These are phyloP conservation scores for Endothia cerciana DNA, from an alignment of 2,329 filamentous ascomycete species.

Conservation along the genomic window DNA sequence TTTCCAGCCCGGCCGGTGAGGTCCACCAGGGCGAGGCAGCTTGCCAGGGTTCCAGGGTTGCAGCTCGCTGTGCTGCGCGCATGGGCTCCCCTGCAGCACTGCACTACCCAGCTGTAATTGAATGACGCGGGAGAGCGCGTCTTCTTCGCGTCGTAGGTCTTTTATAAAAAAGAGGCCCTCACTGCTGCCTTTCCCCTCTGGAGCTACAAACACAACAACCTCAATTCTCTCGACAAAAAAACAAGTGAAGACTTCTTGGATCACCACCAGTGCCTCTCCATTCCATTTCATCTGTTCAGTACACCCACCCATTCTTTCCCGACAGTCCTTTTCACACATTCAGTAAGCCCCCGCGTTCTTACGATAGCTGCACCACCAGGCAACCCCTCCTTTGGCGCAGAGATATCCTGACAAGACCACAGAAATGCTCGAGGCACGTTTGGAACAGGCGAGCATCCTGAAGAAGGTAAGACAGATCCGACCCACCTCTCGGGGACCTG, in stretches of 20 bases:
- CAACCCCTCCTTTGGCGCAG: slow-evolving; percentile 22
- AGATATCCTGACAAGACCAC: slow-evolving; percentile 42
- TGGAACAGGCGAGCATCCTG: slow-evolving; percentile 89
- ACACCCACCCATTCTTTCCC: neutral
- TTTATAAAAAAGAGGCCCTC: slow-evolving; percentile 9
- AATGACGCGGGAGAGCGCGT: slow-evolving; percentile 18
- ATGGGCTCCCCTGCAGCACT: slow-evolving; percentile 4
- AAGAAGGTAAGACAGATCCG: slow-evolving; percentile 76
- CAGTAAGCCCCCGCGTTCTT: slow-evolving; percentile 28
- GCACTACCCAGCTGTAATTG: neutral
- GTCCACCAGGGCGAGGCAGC: neutral
- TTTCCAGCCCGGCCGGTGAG: neutral
- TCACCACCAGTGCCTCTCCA: neutral
- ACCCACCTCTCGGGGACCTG: no score
- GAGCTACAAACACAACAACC: slow-evolving; percentile 7
- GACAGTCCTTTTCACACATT: slow-evolving; percentile 23
- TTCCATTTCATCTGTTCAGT: neutral
- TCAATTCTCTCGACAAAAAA: slow-evolving; percentile 5
- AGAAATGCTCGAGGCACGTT: slow-evolving; percentile 92
- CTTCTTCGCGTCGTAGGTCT: slow-evolving; percentile 5
- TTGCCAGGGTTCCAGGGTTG: slow-evolving; percentile 7
- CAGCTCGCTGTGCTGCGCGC: neutral
- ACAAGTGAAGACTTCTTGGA: neutral
- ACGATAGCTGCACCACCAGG: slow-evolving; percentile 7
- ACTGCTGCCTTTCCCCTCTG: slow-evolving; percentile 10